Percentiles rank a stretch among this genome's conserved stretches.
Conservation (phyloP, 2,329 filamentous ascomycete genomes). For the Microdochium bolleyi region DNA sequence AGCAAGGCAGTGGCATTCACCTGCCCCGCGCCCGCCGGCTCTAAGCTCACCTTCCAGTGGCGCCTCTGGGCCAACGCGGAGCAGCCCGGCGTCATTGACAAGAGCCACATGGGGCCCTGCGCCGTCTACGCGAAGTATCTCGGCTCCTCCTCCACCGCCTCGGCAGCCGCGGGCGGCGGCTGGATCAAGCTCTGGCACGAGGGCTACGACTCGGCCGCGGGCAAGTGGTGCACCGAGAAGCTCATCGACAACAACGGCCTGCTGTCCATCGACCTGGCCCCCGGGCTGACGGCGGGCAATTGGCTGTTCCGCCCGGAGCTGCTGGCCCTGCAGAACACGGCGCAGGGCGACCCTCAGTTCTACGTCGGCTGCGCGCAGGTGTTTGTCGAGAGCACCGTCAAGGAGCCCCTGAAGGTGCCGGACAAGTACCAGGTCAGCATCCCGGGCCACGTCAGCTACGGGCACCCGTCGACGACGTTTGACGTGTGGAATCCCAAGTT, state of each 20-base stretch:
- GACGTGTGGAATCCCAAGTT: conserved; percentile 54
- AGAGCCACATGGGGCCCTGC: conserved; percentile 56
- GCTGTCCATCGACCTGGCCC: conserved; percentile 54
- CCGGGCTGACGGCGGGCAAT: conserved; percentile 52
- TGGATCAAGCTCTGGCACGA: conserved; percentile 77
- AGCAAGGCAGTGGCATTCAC: conserved; percentile 35
- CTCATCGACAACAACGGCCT: conserved; percentile 57
- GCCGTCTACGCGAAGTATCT: conserved; percentile 69
- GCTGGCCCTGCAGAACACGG: conserved; percentile 58
- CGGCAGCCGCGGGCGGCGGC: conserved; percentile 48
- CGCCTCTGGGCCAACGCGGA: conserved; percentile 50
- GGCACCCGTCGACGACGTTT: conserved; percentile 49
- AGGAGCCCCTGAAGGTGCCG: conserved; percentile 38
- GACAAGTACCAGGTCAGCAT: conserved; percentile 48
- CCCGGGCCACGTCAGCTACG: conserved; percentile 53
- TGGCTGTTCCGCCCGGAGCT: conserved; percentile 68
- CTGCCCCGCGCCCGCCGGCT: conserved; percentile 40
- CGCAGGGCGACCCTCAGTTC: conserved; percentile 58
- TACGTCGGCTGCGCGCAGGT: conserved; percentile 67
- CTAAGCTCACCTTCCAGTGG: conserved; percentile 59
- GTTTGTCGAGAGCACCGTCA: conserved; percentile 43
- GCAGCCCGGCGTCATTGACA: conserved; percentile 47
- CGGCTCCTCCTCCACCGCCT: conserved; percentile 39
- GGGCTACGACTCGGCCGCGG: conserved; percentile 47
- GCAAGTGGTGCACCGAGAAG: conserved; percentile 63